Percentiles rank a stretch among this genome's conserved stretches.
Conservation (phyloP, 768 basidiomycete genomes). For the Chalciporus piperatus region DNA sequence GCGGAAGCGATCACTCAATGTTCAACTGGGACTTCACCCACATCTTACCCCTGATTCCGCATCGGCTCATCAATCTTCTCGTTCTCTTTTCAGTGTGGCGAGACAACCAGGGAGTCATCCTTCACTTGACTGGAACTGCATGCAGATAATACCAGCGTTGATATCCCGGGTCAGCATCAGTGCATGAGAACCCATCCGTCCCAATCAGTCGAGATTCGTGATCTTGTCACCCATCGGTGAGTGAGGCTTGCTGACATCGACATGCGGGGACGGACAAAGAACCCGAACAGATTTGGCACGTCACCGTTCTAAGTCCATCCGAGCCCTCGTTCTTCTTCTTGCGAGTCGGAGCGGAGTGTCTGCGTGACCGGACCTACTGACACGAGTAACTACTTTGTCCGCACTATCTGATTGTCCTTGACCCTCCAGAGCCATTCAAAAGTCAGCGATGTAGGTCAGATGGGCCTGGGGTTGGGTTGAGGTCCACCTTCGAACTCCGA, state of each 20-base stretch:
- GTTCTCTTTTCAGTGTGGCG: background rate
- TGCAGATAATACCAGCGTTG: background rate
- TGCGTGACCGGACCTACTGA: no score
- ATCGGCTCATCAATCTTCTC: no score
- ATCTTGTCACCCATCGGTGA: constrained; percentile 6
- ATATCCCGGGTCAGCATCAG: background rate
- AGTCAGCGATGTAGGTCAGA: background rate
- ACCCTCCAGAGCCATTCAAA: background rate
- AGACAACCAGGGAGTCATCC: background rate
- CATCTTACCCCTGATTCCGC: constrained; percentile 13
- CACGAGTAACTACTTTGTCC: background rate
- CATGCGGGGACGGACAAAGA: constrained; percentile 11
- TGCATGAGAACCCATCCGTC: constrained; percentile 8
- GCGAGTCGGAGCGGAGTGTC: background rate
- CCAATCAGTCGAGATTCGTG: constrained; percentile 1
- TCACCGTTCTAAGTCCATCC: background rate
- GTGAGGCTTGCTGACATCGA: background rate
- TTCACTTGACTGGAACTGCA: background rate
- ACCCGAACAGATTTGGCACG: constrained; percentile 7
- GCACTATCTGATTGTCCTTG: constrained; percentile 5
- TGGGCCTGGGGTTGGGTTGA: background rate
- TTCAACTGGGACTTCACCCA: background rate
- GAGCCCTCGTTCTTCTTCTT: constrained; percentile 3
- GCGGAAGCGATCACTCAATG: background rate
- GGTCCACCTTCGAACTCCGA: background rate